Evolutionary conservation across 306 rosid genomes (phyloP), one percentile per base, ranked within the genome.

Genomic region (Carpinus viminea): DNA sequence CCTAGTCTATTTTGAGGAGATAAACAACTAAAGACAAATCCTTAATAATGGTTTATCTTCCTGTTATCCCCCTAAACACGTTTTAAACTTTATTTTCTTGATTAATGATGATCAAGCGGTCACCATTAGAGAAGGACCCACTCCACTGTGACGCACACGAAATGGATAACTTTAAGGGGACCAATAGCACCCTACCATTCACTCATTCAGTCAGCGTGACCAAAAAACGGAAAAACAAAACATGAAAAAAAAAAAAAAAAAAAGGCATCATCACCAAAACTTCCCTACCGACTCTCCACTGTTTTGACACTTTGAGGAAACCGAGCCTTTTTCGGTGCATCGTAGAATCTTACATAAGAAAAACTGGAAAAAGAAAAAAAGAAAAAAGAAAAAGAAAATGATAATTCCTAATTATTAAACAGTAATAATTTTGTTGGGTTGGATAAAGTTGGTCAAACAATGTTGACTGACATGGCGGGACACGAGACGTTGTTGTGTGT

Each of bases 381-480:
- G 55, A 3, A 12, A n/a, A n/a, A n/a, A n/a, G n/a, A n/a, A 1
- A 21, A 16, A 17, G 24, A 41, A 54, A 68, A 50, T 60, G 54
- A 68, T 83, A n/a, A 75, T 69, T 7, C 16, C 83, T 83, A 78
- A 88, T 86, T 77, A 86, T 90, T 61, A 76, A 83, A 61, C 60
- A 73, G 90, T 78, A 78, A 88, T 90, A 84, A 86, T 86, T 77
- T 79, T 77, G 90, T 77, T 83, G 73, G 87, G 24, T 78, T 50
- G 38, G 82, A 74, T 59, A 82, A 85, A 77, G 89, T 21, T 57
- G 60, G 94, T 88, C 90, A 90, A 90, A 81, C 72, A 46, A 54
- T 2, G 83, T 81, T 86, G 94, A 81, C 92, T 83, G 88, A 83
- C 81, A 83, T 61, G 68, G 79, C 51, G 76, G 74, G 85, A 77